Base-by-base conservation (phyloP, 2,329 filamentous ascomycete species). In the Aureobasidium sp. region DNA sequence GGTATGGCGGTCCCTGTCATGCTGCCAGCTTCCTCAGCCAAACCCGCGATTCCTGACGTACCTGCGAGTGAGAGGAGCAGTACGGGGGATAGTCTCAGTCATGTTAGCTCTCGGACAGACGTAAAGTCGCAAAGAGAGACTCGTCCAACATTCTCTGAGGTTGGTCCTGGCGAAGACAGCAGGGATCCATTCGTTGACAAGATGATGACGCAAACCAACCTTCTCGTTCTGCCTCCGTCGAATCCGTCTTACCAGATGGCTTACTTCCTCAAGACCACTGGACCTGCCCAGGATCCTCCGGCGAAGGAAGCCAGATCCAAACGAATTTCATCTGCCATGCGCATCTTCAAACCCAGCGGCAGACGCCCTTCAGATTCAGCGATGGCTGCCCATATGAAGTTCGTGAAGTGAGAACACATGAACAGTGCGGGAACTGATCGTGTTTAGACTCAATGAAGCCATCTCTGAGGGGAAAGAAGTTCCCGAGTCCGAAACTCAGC, bases 201-300 rank as follows among this genome's bases (percentile, higher is more conserved):
- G 57, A 72, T 70, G 68, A 72, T 69, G 63, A 72, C 70, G 15
- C 66, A 69, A 44, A 67, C 67, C 9, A 72, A 70, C 53, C 55
- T 70, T 37, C 63, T 69, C 29, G 65, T 65, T 34, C 55, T 72
- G 39, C 70, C 70, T 11, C 67, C 61, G 25, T 64, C 66, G 22
- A 70, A 70, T 55, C 63, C 66, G 12, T 70, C 71, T 11, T 69
- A 70, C 37, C 73, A 76, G 42, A 66, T 77, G 60, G 72, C 73
- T 15, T 72, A 69, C 51, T 77, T 76, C 59, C 64, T 77, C 53
- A 69, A 69, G 62, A 73, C 72, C 7, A 76, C 74, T 5, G 74
- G 71, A 22, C 75, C 75, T 1, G 65, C 64, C 47, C 63, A 67
- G 59, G 67, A 71, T 3, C 68, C 68, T 62, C 57, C 51, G n/a